Conservation (phyloP, 208 protist species). For the Lotmaria passim region DNA sequence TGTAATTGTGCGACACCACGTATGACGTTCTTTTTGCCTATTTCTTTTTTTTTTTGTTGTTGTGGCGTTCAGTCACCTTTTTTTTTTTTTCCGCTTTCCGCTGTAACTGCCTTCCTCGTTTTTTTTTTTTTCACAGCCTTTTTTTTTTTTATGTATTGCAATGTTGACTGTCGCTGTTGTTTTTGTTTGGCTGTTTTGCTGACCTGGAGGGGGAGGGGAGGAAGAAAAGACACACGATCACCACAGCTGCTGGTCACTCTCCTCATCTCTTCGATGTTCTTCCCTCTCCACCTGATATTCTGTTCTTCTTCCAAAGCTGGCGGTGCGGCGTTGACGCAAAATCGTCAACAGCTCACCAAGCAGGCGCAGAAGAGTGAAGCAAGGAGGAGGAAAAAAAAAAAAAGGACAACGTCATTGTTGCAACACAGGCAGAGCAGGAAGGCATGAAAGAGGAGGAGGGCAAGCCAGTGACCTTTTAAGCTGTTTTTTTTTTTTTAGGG, state of each 20-base stretch:
- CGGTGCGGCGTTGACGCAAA: too few relatives aligned
- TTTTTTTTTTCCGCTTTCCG: constrained; percentile 28
- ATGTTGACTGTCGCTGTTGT: constrained; percentile 32
- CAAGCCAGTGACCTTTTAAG: too few relatives aligned
- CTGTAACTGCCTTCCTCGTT: background rate
- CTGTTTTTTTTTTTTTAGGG: too few relatives aligned
- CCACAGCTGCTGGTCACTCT: background rate
- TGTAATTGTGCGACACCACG: background rate
- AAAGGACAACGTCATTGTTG: too few relatives aligned
- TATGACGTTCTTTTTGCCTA: constrained; percentile 6
- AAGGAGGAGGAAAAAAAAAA: constrained; percentile 21
- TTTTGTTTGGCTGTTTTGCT: constrained; percentile 26
- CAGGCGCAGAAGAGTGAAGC: background rate
- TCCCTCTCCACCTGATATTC: background rate
- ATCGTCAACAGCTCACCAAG: too few relatives aligned
- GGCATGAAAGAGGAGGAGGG: too few relatives aligned
- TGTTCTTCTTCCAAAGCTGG: too few relatives aligned
- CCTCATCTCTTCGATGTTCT: background rate
- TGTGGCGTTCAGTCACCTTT: constrained; percentile 16
- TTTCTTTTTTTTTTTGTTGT: constrained; percentile 24
- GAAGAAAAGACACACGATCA: background rate
- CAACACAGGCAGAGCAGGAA: too few relatives aligned
- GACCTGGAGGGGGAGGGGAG: background rate
- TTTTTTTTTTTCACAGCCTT: constrained; percentile 21
- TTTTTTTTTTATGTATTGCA: constrained; percentile 22